A percentile compares a stretch with the other conserved stretches of the same genome.
phyloP scores from a whole-genome alignment of 805 yeast genomes.

The Monosporozyma solicola region DNA sequence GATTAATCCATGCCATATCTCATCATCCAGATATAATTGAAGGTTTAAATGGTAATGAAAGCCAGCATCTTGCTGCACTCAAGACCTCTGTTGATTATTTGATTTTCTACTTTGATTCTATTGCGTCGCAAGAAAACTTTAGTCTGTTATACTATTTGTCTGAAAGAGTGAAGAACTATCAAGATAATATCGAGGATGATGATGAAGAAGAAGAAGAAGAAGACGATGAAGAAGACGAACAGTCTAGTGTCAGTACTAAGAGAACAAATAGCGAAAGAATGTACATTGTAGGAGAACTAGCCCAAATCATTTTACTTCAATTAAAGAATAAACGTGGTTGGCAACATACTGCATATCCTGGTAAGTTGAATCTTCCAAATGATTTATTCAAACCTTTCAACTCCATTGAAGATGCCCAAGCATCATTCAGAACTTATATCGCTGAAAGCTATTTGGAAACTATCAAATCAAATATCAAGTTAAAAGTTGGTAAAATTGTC shows the following conservation, averaged over 20 bases:
- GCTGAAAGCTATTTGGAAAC: constrained; percentile 37
- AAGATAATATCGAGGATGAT: constrained; percentile 41
- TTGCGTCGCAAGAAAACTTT: constrained; percentile 58
- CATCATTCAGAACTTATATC: constrained; percentile 46
- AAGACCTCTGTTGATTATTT: constrained; percentile 52
- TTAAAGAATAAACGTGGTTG: constrained; percentile 51
- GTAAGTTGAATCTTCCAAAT: constrained; percentile 57
- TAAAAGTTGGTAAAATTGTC: constrained; percentile 27
- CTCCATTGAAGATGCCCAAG: constrained; percentile 48
- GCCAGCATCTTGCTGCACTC: constrained; percentile 35
- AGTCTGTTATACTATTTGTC: constrained; percentile 69
- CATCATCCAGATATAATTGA: constrained; percentile 56
- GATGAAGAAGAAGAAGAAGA: constrained; percentile 25
- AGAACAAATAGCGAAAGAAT: constrained; percentile 32
- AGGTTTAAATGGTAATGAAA: constrained; percentile 33
- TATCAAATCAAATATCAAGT: constrained; percentile 28
- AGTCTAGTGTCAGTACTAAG: constrained; percentile 12
- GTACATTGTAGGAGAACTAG: constrained; percentile 62
- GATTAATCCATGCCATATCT: constrained; percentile 61
- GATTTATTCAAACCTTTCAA: constrained; percentile 62
- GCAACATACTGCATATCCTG: constrained; percentile 76
- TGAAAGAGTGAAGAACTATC: constrained; percentile 68
- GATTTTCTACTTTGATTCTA: constrained; percentile 46
- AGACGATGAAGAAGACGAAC: constrained; percentile 11
- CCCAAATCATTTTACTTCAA: constrained; percentile 56